Conservation (phyloP, 164 flowering plant genomes). For the Chloranthus sessilifolius region DNA sequence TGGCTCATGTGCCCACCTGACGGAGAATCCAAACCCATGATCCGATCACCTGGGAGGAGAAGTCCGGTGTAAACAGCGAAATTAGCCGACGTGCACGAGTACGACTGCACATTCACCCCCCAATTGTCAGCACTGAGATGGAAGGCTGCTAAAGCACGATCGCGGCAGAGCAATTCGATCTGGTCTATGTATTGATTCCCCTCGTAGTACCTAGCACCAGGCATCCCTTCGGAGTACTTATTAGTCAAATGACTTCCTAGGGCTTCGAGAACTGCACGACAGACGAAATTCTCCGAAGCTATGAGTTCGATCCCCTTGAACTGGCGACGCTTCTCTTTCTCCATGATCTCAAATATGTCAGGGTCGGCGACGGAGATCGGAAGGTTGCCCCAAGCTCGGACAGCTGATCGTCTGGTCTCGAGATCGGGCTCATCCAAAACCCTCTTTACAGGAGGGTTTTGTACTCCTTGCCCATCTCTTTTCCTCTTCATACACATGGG, state of each 20-base stretch:
- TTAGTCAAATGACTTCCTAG: slow-evolving; percentile 68
- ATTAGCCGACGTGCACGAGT: slow-evolving; percentile 81
- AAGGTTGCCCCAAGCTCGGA: slow-evolving; percentile 53
- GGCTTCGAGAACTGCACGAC: slow-evolving; percentile 71
- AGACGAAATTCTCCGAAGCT: slow-evolving; percentile 74
- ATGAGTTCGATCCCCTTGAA: slow-evolving; percentile 60
- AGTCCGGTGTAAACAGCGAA: slow-evolving; percentile 79
- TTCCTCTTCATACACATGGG: slow-evolving; percentile 59
- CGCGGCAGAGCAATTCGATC: slow-evolving; percentile 57
- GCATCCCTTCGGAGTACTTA: slow-evolving; percentile 81
- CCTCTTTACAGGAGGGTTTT: slow-evolving; percentile 20
- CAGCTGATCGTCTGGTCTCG: slow-evolving; percentile 35
- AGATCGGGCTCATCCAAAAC: slow-evolving; percentile 20
- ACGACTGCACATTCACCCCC: slow-evolving; percentile 91
- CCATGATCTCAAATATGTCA: slow-evolving; percentile 49
- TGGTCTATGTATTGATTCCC: slow-evolving; percentile 76
- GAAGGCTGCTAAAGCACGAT: slow-evolving; percentile 66
- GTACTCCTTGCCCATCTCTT: slow-evolving; percentile 22
- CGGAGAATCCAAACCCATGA: slow-evolving; percentile 84
- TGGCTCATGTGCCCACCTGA: slow-evolving; percentile 86
- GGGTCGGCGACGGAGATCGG: slow-evolving; percentile 45
- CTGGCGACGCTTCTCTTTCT: slow-evolving; percentile 59
- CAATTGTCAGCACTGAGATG: slow-evolving; percentile 52
- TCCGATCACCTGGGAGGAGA: slow-evolving; percentile 64
- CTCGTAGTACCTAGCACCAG: slow-evolving; percentile 64